These are phyloP conservation scores for Thalassiosira mediterranea DNA, from an alignment of 352 stramenopile genomes.

Conservation along the genomic window DNA sequence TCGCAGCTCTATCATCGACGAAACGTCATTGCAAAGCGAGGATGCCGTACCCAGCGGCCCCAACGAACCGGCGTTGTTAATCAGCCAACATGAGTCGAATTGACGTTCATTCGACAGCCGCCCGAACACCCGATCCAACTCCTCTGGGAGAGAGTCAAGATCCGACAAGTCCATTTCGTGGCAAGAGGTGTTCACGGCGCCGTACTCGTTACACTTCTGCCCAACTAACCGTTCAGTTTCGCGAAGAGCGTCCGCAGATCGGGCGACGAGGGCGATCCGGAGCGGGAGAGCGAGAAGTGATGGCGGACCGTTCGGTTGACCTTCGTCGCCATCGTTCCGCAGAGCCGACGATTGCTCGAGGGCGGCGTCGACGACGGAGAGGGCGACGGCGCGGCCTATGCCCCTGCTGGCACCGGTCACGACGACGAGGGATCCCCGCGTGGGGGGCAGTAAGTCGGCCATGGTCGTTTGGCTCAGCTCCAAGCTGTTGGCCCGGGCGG, in stretches of 20 bases:
- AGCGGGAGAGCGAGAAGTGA: conserved; percentile 11
- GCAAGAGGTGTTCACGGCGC: conserved; percentile 23
- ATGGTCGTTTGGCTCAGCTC: no score
- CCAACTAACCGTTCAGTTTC: conserved; percentile 39
- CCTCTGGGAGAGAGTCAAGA: conserved; percentile 53
- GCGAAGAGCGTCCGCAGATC: conserved; percentile 41
- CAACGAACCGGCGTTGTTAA: conserved; percentile 77
- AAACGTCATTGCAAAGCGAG: conserved; percentile 7
- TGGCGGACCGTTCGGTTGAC: not conserved
- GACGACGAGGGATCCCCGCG: not conserved
- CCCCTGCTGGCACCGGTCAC: conserved; percentile 58
- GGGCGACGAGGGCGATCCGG: conserved; percentile 59
- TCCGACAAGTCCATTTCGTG: conserved; percentile 70
- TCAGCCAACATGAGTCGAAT: conserved; percentile 53
- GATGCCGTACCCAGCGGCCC: conserved; percentile 55
- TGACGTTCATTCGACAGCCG: conserved; percentile 19
- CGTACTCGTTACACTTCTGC: conserved; percentile 4
- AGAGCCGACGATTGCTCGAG: conserved; percentile 32
- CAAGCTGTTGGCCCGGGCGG: no score
- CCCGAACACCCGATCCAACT: conserved; percentile 51
- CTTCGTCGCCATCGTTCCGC: not conserved
- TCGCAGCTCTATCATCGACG: conserved; percentile 54
- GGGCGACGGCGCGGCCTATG: conserved; percentile 63
- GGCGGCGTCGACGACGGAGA: no score
- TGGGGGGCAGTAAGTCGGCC: no score